Evolutionary conservation across 169 alveolate species (phyloP).

Genomic region (Plasmodium gaboni): DNA sequence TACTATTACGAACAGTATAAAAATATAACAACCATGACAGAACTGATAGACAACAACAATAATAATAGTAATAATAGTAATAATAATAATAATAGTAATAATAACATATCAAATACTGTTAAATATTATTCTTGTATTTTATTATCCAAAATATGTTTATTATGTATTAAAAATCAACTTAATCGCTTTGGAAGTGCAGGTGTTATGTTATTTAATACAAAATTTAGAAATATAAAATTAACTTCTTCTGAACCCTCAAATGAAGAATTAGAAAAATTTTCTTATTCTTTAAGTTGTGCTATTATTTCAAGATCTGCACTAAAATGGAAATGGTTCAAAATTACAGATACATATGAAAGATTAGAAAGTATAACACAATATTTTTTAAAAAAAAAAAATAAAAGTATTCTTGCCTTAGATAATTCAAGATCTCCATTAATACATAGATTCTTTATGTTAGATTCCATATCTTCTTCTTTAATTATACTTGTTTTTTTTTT

Average conservation of each 20-base stretch:
- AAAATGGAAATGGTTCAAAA: slow-evolving; percentile 68
- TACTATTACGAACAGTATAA: slow-evolving; percentile 27
- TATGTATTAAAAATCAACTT: slow-evolving; percentile 56
- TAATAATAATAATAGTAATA: not conserved
- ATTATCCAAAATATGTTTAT: slow-evolving; percentile 57
- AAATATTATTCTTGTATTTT: slow-evolving; percentile 44
- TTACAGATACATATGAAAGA: slow-evolving; percentile 57
- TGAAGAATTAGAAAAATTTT: slow-evolving; percentile 51
- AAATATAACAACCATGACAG: slow-evolving; percentile 12
- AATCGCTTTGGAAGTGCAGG: slow-evolving; percentile 73
- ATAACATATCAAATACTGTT: not conserved
- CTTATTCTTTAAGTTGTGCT: slow-evolving; percentile 63
- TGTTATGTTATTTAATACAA: slow-evolving; percentile 35
- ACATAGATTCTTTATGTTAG: slow-evolving; percentile 62
- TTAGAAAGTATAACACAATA: slow-evolving; percentile 71
- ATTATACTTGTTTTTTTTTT: slow-evolving; percentile 21
- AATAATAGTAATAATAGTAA: not conserved
- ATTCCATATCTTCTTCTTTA: slow-evolving; percentile 57
- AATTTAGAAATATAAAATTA: slow-evolving; percentile 46
- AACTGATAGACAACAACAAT: not conserved
- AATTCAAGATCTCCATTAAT: slow-evolving; percentile 65
- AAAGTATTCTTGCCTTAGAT: slow-evolving; percentile 63
- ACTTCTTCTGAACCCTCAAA: slow-evolving; percentile 67
- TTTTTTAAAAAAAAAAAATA: slow-evolving; percentile 57
- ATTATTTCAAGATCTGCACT: slow-evolving; percentile 50